Evolutionary conservation across 164 flowering plant genomes (phyloP), one percentile per base, ranked within the genome.

Genomic region (Buxus sempervirens): DNA sequence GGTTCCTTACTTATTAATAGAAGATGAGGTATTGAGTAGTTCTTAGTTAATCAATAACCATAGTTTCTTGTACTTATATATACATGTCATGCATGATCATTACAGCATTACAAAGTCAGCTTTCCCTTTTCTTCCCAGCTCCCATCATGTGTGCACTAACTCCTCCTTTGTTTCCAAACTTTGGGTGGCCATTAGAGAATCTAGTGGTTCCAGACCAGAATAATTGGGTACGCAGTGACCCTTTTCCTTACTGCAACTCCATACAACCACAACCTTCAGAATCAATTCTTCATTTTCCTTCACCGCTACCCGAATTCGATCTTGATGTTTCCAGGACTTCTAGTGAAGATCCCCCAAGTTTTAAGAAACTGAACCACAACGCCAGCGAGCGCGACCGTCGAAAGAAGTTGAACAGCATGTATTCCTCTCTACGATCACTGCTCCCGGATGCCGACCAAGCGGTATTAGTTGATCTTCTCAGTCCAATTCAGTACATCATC

Each of bases 331-430:
- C 62, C 53, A 41, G 36, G 16, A 32, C 69, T 38, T 25, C 54
- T 26, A 20, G 22, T 32, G 21, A n/a, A n/a, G 21, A 57, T 16
- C 62, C 36, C 14, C n/a, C 45, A 10, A 42, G 21, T 55, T 62
- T 61, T 21, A 72, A 72, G 70, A 72, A 67, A 55, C 58, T 72
- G 12, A 60, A 48, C 41, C 75, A 72, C 62, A 72, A 72, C 38
- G 70, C 75, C 24, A 41, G 62, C 13, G 75, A 72, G 61, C 70
- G 75, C 3, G 66, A 60, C 25, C 70, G 75, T 23, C 65, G 75
- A 6, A 53, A 23, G 55, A 72, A 55, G 49, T 54, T 72, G 22
- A 66, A 72, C 20, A 19, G 15, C 24, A 27, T 72, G 45, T 72
- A 66, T 53, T 72, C 75, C 6, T 60, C 70, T 41, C 70, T 72